These are phyloP conservation scores for Arabidopsis suecica DNA, from an alignment of 345 rosid species.

Conservation along the genomic window DNA sequence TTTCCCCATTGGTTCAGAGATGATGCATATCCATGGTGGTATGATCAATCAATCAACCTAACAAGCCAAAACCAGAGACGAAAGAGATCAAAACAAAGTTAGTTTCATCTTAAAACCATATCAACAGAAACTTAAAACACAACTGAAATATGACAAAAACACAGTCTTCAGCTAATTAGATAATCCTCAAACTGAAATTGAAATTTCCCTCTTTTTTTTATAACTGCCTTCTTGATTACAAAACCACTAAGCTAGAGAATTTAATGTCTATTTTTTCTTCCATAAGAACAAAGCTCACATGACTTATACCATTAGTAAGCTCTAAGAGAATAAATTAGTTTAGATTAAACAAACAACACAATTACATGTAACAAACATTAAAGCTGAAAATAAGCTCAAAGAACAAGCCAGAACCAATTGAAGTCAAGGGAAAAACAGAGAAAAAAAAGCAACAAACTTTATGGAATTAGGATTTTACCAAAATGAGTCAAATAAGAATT, in stretches of 20 bases:
- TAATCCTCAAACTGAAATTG: background rate
- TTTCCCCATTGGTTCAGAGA: slow-evolving; percentile 55
- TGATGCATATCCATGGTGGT: slow-evolving; percentile 28
- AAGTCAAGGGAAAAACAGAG: slow-evolving; percentile 26
- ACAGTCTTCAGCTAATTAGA: slow-evolving; percentile 17
- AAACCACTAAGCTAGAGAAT: background rate
- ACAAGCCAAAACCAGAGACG: slow-evolving; percentile 34
- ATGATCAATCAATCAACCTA: slow-evolving; percentile 37
- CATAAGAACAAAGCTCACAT: slow-evolving; percentile 16
- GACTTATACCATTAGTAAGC: slow-evolving; percentile 24
- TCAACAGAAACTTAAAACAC: background rate
- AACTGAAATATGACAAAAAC: background rate
- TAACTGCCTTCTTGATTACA: background rate
- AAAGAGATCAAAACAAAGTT: slow-evolving; percentile 29
- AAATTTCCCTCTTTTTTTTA: background rate
- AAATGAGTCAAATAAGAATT: slow-evolving; percentile 11
- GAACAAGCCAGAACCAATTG: slow-evolving; percentile 29
- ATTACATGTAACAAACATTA: background rate
- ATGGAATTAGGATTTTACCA: slow-evolving; percentile 31
- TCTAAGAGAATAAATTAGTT: slow-evolving; percentile 3
- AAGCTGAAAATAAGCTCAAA: slow-evolving; percentile 28
- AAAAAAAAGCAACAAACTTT: slow-evolving; percentile 34
- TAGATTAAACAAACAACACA: slow-evolving; percentile 3
- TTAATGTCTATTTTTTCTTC: background rate
- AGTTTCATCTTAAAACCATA: slow-evolving; percentile 18